Base-by-base conservation (phyloP, 257 asterid species). In the Fraxinus quadrangulata region DNA sequence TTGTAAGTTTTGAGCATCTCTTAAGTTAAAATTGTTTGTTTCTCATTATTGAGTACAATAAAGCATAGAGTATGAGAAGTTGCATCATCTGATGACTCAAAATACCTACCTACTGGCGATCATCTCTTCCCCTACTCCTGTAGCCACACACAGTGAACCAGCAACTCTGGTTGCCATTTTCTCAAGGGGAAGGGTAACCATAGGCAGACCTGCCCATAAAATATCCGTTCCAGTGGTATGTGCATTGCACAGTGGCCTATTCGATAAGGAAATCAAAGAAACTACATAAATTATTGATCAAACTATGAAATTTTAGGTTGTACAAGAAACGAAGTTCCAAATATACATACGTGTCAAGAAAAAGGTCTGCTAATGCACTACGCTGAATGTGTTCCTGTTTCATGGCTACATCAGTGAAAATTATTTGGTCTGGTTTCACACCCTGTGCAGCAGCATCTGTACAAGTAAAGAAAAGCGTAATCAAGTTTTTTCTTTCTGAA, bases 91-190 rank as follows among this genome's bases (percentile, higher is more conserved):
- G 51, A 13, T 12, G 51, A 42, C 51, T 10, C 30, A 13, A 75
- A 80, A 61, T 47, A 73, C 83, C 13, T 79, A 92, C 99, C 96
- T 92, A 77, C 83, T 81, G 84, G 92, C 99, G 75, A 96, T 90
- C 99, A 96, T 96, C 85, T 96, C 97, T 56, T 90, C 95, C 66
- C 99, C 99, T 45, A 93, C 87, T 80, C 98, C 99, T 24, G 98
- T 96, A 69, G 99, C 99, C 87, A 96, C 83, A 83, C 98, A 93
- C 80, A 96, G 87, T 66, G 99, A 96, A 76, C 98, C 98, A 81
- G 99, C 99, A 78, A 96, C 99, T 82, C 99, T 86, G 45, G 99
- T 96, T 34, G 99, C 99, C 99, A 96, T 96, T 81, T 96, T 96
- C 94, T 96, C 98, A 11, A 96, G 97, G 70, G 99, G 96, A 80